Base-by-base conservation (phyloP, 345 rosid genomes). In the Gossypium anomalum region DNA sequence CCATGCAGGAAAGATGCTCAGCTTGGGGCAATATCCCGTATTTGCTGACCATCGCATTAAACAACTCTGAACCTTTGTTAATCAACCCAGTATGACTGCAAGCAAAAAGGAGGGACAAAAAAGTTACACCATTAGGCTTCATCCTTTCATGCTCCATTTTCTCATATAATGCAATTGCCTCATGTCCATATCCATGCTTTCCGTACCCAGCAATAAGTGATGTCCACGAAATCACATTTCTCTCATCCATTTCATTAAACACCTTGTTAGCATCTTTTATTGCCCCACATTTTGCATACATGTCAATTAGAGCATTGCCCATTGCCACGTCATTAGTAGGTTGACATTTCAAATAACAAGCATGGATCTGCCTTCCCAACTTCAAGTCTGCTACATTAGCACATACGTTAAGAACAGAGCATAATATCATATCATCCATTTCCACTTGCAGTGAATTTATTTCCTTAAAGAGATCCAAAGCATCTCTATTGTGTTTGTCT, bases 231-330 rank as follows among this genome's bases (percentile, higher is more conserved):
- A 89, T 85, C 72, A 90, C 87, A 75, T 90, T 87, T 86, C 75
- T 87, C 78, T 84, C 77, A 29, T 69, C 75, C 84, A 89, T 90
- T 69, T 88, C 87, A 52, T 70, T 69, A 29, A 89, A 92, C 75
- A 85, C 78, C 57, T 2, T 79, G 45, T 75, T 67, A 14, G 97
- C 91, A 80, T 90, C 91, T 64, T 74, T 71, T 23, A 90, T 83
- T 70, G 86, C 86, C 49, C 96, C 97, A 71, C 82, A 89, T 85
- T 92, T 92, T 61, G 91, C 86, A 61, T 90, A 90, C 97, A 90
- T 87, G 75, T 90, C 89, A 67, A 92, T 83, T 70, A 90, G 83
- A 41, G 93, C 87, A 83, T 90, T 90, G 59, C 89, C 80, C 67
- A 88, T 76, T 7, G 82, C 83, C 71, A 80, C 77, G 80, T 86